Conservation (phyloP, 2,329 filamentous ascomycete species). For the Claviceps maximensis region DNA sequence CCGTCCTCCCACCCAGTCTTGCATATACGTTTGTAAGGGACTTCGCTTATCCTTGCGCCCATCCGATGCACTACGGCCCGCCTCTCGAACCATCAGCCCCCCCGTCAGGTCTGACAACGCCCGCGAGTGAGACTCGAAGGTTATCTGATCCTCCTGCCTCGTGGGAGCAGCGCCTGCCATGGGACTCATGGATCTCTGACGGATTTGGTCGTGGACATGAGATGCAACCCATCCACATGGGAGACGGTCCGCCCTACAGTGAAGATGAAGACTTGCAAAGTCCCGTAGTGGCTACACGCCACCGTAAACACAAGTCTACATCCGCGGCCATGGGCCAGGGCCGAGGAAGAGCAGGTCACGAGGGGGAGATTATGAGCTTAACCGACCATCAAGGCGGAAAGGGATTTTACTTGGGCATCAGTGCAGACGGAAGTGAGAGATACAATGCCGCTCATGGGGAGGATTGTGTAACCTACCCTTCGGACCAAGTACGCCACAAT, state of each 20-base stretch:
- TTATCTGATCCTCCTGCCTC: conserved; percentile 69
- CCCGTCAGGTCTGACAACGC: conserved; percentile 72
- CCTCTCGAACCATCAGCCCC: conserved; percentile 57
- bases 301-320: conserved; percentile 73
- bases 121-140: conserved; percentile 64
- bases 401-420: conserved; percentile 53
- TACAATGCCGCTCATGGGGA: conserved; percentile 60
- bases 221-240: conserved; percentile 70
- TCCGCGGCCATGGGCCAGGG: conserved; percentile 32
- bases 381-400: conserved; percentile 45
- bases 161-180: conserved; percentile 58
- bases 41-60: conserved; percentile 75
- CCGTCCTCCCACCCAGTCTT: conserved; percentile 72
- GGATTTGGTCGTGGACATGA: conserved; percentile 52
- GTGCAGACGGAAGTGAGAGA: conserved; percentile 58
- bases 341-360: conserved; percentile 33
- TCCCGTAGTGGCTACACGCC: conserved; percentile 72
- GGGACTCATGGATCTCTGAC: conserved; percentile 42
- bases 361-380: conserved; percentile 30
- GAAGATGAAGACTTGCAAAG: conserved; percentile 93
- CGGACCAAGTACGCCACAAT: conserved; percentile 48
- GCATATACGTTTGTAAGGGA: conserved; percentile 85
- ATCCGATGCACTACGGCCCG: conserved; percentile 92
- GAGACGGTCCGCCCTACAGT: conserved; percentile 82
- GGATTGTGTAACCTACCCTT: conserved; percentile 67